Evolutionary conservation across 192 early-diverging fungal genomes (phyloP), one percentile per base, ranked within the genome.

Genomic region (Backusella mclennaniae): DNA sequence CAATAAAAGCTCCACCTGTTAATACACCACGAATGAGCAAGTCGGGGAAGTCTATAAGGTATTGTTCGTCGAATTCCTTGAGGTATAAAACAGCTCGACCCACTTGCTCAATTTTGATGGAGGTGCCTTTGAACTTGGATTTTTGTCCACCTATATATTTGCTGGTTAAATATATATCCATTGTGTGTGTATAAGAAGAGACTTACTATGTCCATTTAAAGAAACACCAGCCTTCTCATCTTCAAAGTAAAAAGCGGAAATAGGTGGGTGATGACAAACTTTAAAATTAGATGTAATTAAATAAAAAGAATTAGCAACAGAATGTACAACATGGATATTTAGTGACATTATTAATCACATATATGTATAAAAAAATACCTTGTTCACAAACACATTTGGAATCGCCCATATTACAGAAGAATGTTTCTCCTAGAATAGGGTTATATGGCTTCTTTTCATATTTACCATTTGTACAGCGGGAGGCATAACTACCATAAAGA

Each of bases 361-460:
- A 44, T 41, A 41, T 41, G 6, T 41, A 41, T 7, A 39, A 15
- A 44, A 15, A n/a, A 49, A 49, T 76, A 72, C 79, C 79, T 76
- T 93, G 92, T 79, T 93, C 92, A 74, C 89, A 91, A 35, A 88
- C 70, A 76, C 89, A 84, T 59, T 86, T 82, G 11, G 79, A 66
- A 53, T 91, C 87, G 7, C 85, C 81, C 87, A 89, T 90, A 17
- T 80, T 78, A 19, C 86, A 88, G 46, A 85, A 52, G 73, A 92
- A 90, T 80, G 90, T 88, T 77, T 93, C 92, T 66, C 92, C 92
- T 29, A 84, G 44, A 49, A 91, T 87, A 33, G 82, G 82, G n/a
- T 84, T 84, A 75, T 92, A 94, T 9, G 94, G 94, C 75, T 90
- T 93, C 74, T 94, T 94, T 75, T 95, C 94, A 74, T 84, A 89